Evolutionary conservation across 106 monocot genomes (phyloP), one percentile per base, ranked within the genome.

Genomic region (Alisma plantagoaquatica): DNA sequence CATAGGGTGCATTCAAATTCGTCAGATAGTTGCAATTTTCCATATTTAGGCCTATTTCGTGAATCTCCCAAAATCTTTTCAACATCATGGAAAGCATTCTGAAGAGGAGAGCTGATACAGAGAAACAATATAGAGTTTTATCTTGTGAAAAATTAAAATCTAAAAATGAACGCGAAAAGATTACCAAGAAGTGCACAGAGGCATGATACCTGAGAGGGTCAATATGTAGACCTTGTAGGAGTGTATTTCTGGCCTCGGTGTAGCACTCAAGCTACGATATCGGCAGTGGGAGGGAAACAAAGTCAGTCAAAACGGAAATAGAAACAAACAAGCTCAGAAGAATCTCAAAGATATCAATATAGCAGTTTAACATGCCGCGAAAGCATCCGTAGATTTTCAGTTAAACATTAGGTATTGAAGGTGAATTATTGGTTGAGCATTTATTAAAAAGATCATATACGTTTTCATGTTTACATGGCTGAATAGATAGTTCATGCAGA

Each of bases 1-100:
- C 96, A 98, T n/a, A 98, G 58, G 22, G 85, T 98, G 62, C 96
- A 90, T 46, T 98, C 89, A 71, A 98, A 98, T 57, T 98, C 96
- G 74, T 90, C 89, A 25, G 70, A 71, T 21, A 70, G 74, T 38
- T 85, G 78, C 59, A 62, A 67, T 42, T 73, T 85, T 56, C 64
- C 27, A 46, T 64, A 42, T 50, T 72, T 79, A 7, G 18, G 41
- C n/a, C 42, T 70, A 62, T 61, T 70, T 60, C 45, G 46, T 49
- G 74, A 63, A 53, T 53, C 51, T 69, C 67, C 67, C 54, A 66
- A 60, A 44, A 59, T 58, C 23, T 54, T 71, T 20, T 98, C 79
- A 64, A 98, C 53, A 49, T 79, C 52, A 20, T 27, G 57, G n/a
- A 89, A 66, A 32, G 55, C 71, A 10, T 50, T 57, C 50, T 77